These are phyloP conservation scores for Xylaria sp. DNA, from an alignment of 2,329 filamentous ascomycete genomes.

Conservation along the genomic window DNA sequence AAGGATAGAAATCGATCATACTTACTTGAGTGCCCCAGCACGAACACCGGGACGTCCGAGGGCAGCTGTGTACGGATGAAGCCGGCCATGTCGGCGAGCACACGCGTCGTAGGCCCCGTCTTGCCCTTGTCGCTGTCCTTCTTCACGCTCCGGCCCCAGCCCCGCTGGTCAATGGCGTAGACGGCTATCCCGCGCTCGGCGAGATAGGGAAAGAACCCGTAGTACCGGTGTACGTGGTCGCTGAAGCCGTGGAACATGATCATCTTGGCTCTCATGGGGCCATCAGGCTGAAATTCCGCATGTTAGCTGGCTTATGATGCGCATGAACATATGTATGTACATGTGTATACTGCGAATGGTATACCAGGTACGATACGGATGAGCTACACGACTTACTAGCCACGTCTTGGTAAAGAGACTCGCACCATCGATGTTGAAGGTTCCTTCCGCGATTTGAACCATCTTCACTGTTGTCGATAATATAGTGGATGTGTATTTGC, in stretches of 20 bases:
- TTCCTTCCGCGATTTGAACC: slow-evolving; percentile 61
- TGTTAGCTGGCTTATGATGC: slow-evolving; percentile 2
- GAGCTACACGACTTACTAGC: slow-evolving; percentile 58
- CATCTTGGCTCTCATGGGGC: slow-evolving; percentile 73
- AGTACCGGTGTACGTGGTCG: slow-evolving; percentile 84
- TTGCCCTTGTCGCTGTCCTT: slow-evolving; percentile 72
- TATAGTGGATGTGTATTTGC: not conserved
- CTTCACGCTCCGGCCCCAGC: slow-evolving; percentile 82
- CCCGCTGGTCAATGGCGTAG: slow-evolving; percentile 84
- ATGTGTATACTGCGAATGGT: not conserved
- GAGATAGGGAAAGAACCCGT: slow-evolving; percentile 76
- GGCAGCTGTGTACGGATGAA: slow-evolving; percentile 72
- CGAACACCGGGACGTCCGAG: slow-evolving; percentile 73
- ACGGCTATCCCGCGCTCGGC: slow-evolving; percentile 78
- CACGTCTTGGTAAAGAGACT: slow-evolving; percentile 68
- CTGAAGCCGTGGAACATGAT: slow-evolving; percentile 91
- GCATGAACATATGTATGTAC: not conserved
- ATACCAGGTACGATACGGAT: not conserved
- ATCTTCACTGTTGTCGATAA: slow-evolving; percentile 44
- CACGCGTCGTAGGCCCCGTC: slow-evolving; percentile 77
- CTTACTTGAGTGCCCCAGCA: slow-evolving; percentile 82
- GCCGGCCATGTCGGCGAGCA: slow-evolving; percentile 81
- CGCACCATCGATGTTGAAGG: slow-evolving; percentile 57
- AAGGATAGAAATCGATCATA: not conserved
- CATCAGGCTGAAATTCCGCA: slow-evolving; percentile 59